Evolutionary conservation across 2,329 filamentous ascomycete genomes (phyloP), one percentile per base, ranked within the genome.

Genomic region (Fusarium duplospermum): DNA sequence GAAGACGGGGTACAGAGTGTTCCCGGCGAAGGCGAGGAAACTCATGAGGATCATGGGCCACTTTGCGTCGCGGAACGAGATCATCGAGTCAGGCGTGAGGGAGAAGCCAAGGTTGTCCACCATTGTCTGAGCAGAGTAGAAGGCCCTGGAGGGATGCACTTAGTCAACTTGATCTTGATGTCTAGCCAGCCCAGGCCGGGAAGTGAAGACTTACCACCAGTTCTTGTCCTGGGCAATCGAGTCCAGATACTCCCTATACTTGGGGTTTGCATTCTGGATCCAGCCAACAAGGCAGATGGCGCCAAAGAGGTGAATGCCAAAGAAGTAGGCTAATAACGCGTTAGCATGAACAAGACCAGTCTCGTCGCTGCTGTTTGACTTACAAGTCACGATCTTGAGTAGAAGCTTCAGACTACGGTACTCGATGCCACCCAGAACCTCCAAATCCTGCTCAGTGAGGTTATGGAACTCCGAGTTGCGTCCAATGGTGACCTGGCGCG

Each of bases 1-100:
- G 64, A 91, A 86, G 31, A 89, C 82, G 0, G 90, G 90, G 67
- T 90, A 92, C 47, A 84, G 84, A 0, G 87, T 89, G 64, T 89
- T 88, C 1, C 87, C 88, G 0, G 86, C 85, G 14, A 89, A 83
- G 2, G 87, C 87, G 1, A 89, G 75, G 18, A 86, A 80, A 3
- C 82, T 83, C 80, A 88, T 86, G 24, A 88, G 75, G 56, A 89
- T 75, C 71, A 89, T 82, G 6, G 81, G 82, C 69, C 77, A 82
- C 4, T 77, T 81, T 0, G 86, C 85, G 38, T 84, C 83, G 29
- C 81, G 82, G 71, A 88, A 89, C 1, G 80, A 81, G 11, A 87
- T 78, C 86, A 88, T 88, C 4, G 87, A 89, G 65, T 89, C 86
- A 0, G 88, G 86, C 0, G 88, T 87, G 4, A 90, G 81, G 0